These are phyloP conservation scores for Macrophomina tecta DNA, from an alignment of 2,329 filamentous ascomycete genomes.

Conservation along the genomic window DNA sequence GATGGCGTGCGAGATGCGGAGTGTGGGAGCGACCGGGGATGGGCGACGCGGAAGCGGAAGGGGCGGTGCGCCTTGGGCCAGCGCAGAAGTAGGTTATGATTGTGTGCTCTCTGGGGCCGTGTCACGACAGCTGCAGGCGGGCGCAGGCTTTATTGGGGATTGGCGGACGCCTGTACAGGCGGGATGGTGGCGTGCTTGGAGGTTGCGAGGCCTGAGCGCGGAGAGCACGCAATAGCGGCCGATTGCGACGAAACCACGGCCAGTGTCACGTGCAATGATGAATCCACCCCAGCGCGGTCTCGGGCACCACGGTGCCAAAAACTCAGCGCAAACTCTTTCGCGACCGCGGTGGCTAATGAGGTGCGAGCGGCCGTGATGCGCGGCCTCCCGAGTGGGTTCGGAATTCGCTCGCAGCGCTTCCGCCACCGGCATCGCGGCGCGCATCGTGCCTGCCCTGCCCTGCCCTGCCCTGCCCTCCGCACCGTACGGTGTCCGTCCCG, in stretches of 20 bases:
- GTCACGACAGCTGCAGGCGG: conserved; percentile 23
- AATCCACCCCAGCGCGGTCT: not conserved
- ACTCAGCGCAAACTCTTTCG: not conserved
- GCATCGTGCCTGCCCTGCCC: too few species aligned
- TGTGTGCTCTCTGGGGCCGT: conserved; percentile 17
- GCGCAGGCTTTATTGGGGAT: conserved; percentile 15
- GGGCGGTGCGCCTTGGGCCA: conserved; percentile 5
- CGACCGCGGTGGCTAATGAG: conserved; percentile 7
- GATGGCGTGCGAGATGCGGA: conserved; percentile 26
- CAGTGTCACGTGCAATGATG: conserved; percentile 15
- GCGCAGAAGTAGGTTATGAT: conserved; percentile 1
- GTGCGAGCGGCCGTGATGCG: conserved; percentile 10
- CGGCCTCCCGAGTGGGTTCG: conserved; percentile 1
- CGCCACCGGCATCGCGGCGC: not conserved
- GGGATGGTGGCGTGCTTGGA: conserved; percentile 22
- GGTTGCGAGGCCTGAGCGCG: conserved; percentile 13
- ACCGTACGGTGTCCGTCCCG: too few species aligned
- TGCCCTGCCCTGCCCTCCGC: too few species aligned
- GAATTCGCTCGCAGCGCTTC: not conserved
- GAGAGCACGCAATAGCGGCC: conserved; percentile 19
- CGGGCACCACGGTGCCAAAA: not conserved
- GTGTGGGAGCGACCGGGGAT: not conserved
- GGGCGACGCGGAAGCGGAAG: not conserved
- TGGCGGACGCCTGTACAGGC: conserved; percentile 1
- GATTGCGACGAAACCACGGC: not conserved